phyloP scores from a whole-genome alignment of 148 eudicot genomes.

The Rheum nobile region DNA sequence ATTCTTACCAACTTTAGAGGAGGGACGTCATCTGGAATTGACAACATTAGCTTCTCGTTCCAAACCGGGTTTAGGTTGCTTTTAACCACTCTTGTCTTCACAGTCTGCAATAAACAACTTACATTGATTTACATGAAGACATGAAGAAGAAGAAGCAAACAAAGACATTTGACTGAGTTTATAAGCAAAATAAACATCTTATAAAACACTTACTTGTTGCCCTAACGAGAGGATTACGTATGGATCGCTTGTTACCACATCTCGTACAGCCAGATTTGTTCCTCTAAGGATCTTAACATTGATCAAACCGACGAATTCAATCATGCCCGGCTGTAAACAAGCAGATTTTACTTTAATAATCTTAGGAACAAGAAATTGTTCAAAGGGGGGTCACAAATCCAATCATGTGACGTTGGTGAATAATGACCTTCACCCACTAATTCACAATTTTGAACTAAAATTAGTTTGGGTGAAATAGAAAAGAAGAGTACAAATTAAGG shows the following conservation, averaged over 20 bases:
- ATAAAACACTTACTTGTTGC: slow-evolving; percentile 50
- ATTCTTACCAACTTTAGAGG: slow-evolving; percentile 72
- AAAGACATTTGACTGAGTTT: too few species aligned
- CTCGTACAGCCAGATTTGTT: slow-evolving; percentile 82
- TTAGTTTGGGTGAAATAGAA: too few species aligned
- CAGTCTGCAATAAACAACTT: slow-evolving; percentile 38
- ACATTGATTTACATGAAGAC: too few species aligned
- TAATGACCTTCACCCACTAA: too few species aligned
- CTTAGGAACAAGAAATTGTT: too few species aligned
- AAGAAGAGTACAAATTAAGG: too few species aligned
- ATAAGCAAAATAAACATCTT: too few species aligned
- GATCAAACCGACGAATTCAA: slow-evolving; percentile 85
- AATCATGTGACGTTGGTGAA: too few species aligned
- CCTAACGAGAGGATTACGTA: slow-evolving; percentile 83
- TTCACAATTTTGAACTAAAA: too few species aligned
- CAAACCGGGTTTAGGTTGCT: slow-evolving; percentile 90
- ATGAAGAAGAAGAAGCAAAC: too few species aligned
- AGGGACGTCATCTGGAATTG: slow-evolving; percentile 75
- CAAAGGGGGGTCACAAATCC: too few species aligned
- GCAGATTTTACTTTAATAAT: background rate
- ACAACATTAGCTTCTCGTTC: slow-evolving; percentile 90
- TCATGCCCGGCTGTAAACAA: slow-evolving; percentile 75
- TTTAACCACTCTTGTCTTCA: slow-evolving; percentile 84
- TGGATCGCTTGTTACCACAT: slow-evolving; percentile 86
- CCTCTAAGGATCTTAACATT: slow-evolving; percentile 82